Base-by-base conservation (phyloP, 2,329 filamentous ascomycete species). In the Colletotrichum musae region DNA sequence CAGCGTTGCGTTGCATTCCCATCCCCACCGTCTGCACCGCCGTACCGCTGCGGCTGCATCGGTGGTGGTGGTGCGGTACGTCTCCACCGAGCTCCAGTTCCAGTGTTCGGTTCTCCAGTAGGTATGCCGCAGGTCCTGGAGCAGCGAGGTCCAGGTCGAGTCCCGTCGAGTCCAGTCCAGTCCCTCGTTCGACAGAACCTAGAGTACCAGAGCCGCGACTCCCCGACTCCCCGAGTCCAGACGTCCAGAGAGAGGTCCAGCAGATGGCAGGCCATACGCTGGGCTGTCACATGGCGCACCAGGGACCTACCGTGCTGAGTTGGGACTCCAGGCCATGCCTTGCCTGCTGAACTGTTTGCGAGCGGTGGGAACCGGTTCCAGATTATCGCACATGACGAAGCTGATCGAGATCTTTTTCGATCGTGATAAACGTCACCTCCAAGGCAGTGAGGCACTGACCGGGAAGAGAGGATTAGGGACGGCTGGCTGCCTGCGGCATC, bases 231-330 rank as follows among this genome's bases (percentile, higher is more conserved):
- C 36, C 56, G 26, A 58, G 43, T n/a, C 50, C 15, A 21, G 21
- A 41, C 18, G 32, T 24, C 47, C 21, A 32, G 24, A 16, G 16
- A 56, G 39, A 41, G 43, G 48, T 61, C 18, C n/a, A 13, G 24
- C 45, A 39, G 28, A 41, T 18, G 47, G 36, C 47, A 53, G 32
- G 36, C 18, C 45, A 12, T 18, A 43, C 28, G 61, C 61, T 41
- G 61, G 61, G 61, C 54, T 68, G 61, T 68, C 61, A 68, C 61
- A 68, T 68, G 61, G 66, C 41, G 28, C 9, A 59, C 45, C 61
- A 68, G 61, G 66, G 66, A 65, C 53, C 47, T 18, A 16, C 61
- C 54, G 53, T 65, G 54, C 41, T 59, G 50, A 24, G 51, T 54
- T 53, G 50, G 18, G 21, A n/a, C 16, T 36, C 45, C 59, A 45